Conservation (phyloP, 306 rosid genomes). For the Astragalus membranaceus region DNA sequence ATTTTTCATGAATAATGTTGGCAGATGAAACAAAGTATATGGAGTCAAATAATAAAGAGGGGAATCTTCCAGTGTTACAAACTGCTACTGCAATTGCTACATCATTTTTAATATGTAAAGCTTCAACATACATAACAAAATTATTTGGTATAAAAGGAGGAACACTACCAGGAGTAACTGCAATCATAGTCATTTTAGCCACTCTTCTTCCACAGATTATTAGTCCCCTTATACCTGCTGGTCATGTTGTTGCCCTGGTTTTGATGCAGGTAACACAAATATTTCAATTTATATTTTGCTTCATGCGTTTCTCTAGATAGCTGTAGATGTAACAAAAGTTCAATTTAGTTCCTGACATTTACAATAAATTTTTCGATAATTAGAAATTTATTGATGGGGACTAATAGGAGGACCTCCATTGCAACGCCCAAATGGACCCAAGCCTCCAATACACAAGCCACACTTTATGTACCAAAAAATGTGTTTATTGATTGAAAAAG, state of each 20-base stretch:
- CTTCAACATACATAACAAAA: slow-evolving; percentile 31
- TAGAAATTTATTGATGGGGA: too few species aligned
- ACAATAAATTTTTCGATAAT: too few species aligned
- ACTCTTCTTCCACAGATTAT: slow-evolving; percentile 46
- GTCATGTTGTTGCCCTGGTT: slow-evolving; percentile 48
- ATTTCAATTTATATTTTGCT: neutral
- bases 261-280: slow-evolving; percentile 56
- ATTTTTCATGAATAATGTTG: neutral
- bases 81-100: slow-evolving; percentile 46
- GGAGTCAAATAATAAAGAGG: slow-evolving; percentile 22
- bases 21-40: slow-evolving; percentile 31
- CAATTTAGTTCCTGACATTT: too few species aligned
- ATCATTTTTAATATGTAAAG: slow-evolving; percentile 53
- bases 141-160: slow-evolving; percentile 51
- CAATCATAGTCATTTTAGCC: slow-evolving; percentile 53
- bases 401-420: too few species aligned
- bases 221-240: slow-evolving; percentile 49
- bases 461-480: too few species aligned
- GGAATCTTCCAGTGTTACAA: slow-evolving; percentile 37
- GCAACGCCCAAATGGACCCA: too few species aligned
- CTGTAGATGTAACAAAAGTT: too few species aligned
- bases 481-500: too few species aligned
- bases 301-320: slow-evolving; percentile 1
- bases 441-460: too few species aligned
- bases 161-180: slow-evolving; percentile 52